phyloP scores from a whole-genome alignment of 208 protist species.

The Leishmania aethiopica region DNA sequence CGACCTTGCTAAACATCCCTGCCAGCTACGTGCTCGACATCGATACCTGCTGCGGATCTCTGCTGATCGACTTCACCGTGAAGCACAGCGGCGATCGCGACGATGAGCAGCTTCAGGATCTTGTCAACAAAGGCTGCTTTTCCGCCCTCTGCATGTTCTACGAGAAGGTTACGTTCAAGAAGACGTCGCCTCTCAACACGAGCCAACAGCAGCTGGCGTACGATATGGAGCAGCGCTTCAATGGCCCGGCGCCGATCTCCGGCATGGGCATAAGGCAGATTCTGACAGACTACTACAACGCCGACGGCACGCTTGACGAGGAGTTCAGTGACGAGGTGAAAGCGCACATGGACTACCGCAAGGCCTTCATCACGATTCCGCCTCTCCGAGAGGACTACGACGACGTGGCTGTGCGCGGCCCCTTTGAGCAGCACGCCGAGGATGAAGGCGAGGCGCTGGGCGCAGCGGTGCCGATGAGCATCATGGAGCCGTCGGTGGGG shows the following conservation, averaged over 20 bases:
- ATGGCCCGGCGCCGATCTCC: conserved; percentile 41
- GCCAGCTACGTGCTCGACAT: conserved; percentile 50
- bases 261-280: conserved; percentile 58
- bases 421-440: conserved; percentile 23
- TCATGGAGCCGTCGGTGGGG: not conserved
- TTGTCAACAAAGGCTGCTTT: conserved; percentile 65
- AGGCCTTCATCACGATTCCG: conserved; percentile 50
- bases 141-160: conserved; percentile 61
- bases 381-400: conserved; percentile 69
- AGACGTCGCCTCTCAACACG: conserved; percentile 70
- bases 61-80: conserved; percentile 68
- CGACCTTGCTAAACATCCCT: conserved; percentile 47
- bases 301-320: conserved; percentile 50
- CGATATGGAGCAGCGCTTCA: conserved; percentile 20
- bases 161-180: conserved; percentile 64
- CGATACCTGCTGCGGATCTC: conserved; percentile 42
- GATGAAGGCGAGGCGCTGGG: conserved; percentile 18
- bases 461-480: conserved; percentile 7
- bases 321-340: conserved; percentile 47
- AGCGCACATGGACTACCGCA: conserved; percentile 58
- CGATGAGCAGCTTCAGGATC: conserved; percentile 62
- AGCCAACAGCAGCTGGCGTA: conserved; percentile 46
- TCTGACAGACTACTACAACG: conserved; percentile 62
- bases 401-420: conserved; percentile 19
- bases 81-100: conserved; percentile 64